Conservation (phyloP, 179 eudicot genomes). For the Drosera spatulata region DNA sequence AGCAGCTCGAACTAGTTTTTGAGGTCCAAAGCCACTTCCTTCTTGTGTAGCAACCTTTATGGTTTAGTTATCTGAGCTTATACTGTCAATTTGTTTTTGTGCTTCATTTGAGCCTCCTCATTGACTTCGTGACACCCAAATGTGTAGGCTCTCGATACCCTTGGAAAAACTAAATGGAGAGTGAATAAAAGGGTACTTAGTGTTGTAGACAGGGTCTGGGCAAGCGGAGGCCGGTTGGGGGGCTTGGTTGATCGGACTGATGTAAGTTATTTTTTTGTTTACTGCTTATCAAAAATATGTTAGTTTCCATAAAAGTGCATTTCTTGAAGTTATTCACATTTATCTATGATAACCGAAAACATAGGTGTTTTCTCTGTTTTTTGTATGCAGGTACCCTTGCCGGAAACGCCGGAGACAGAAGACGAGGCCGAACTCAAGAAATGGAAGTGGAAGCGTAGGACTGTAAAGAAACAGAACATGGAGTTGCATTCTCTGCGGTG, state of each 20-base stretch:
- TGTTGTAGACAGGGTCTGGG: slow-evolving; percentile 81
- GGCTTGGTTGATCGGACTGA: slow-evolving; percentile 81
- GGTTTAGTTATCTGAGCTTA: no score
- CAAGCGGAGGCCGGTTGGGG: slow-evolving; percentile 76
- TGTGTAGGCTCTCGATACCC: slow-evolving; percentile 81
- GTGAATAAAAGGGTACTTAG: slow-evolving; percentile 67
- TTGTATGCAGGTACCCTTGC: slow-evolving; percentile 48
- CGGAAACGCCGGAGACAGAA: slow-evolving; percentile 83
- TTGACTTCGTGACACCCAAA: neutral
- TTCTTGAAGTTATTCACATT: no score
- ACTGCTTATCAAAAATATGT: no score
- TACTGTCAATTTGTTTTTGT: neutral
- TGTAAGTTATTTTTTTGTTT: slow-evolving; percentile 27
- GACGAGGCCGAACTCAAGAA: slow-evolving; percentile 48
- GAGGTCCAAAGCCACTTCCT: slow-evolving; percentile 35
- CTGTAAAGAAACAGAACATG: slow-evolving; percentile 63
- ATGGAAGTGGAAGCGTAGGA: slow-evolving; percentile 79
- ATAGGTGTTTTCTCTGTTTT: neutral
- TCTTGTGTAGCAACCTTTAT: no score
- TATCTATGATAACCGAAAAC: no score
- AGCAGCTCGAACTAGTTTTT: slow-evolving; percentile 53
- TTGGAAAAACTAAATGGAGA: slow-evolving; percentile 92
- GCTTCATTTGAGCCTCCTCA: no score
- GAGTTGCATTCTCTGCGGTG: slow-evolving; percentile 93
- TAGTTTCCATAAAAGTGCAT: no score